Base-by-base conservation (phyloP, 2,329 filamentous ascomycete genomes). In the Trichoderma citrinoviride region DNA sequence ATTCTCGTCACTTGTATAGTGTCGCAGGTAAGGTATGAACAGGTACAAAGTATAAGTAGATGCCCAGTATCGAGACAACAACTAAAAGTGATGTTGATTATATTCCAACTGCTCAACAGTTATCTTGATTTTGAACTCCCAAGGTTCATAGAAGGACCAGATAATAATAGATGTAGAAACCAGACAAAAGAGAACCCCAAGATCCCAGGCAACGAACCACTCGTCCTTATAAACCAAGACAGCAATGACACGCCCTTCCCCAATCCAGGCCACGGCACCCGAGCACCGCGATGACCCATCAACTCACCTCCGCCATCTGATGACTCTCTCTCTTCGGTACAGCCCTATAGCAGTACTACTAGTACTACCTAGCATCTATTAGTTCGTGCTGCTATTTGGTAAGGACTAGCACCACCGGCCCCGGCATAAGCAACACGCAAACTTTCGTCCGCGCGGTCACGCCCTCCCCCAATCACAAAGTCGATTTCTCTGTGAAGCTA, bases 401-500 rank as follows among this genome's bases (percentile, higher is more conserved):
- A 33, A 37, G 33, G 33, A 37, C 50, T 23, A 46, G 21, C 44
- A 33, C 46, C n/a, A n/a, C 27, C 43, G 12, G 1, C 46, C 33
- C 29, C 17, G 12, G 29, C 27, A 25, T 50, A 50, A 60, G 56
- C 56, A 41, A 44, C 44, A 41, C 33, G 37, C 44, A 60, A 60
- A 60, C 56, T 60, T 50, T 60, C 19, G 17, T 41, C 56, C 56
- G 56, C 56, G 56, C 56, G 29, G 43, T 49, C 19, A 29, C 27
- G 27, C 27, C 27, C 27, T 7, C 27, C 27, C 23, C 14, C 19
- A 40, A n/a, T n/a, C 23, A 17, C 25, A 52, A 19, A 29, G 43
- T 23, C 41, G 47, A 10, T 7, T 23, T 23, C 27, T 21, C n/a
- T n/a, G n/a, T n/a, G n/a, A n/a, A n/a, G n/a, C n/a, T n/a, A n/a